phyloP scores from a whole-genome alignment of 208 protist species.

The Trypanosoma brucei region DNA sequence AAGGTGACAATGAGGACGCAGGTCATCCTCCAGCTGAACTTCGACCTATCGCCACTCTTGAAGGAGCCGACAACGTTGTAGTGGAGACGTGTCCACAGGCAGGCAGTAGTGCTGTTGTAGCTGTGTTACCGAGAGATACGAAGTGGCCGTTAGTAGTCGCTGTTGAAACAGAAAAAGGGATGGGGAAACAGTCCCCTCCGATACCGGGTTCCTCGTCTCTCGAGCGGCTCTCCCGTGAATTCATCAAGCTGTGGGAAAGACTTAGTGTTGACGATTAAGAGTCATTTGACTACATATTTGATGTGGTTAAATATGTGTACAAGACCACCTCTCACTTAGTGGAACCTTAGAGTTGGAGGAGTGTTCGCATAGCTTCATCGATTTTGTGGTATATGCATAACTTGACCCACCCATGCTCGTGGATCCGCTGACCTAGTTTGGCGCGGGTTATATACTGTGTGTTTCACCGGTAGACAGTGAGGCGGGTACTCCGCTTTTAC shows the following conservation, averaged over 20 bases:
- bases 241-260: constrained; percentile 10
- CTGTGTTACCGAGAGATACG: constrained; percentile 14
- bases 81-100: constrained; percentile 11
- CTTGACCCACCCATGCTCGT: too few species aligned
- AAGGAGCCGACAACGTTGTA: not conserved
- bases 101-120: constrained; percentile 11
- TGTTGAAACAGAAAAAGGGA: not conserved
- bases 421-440: too few species aligned
- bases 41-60: constrained; percentile 21
- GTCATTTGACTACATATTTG: not conserved
- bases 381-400: too few species aligned
- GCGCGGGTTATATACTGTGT: too few species aligned
- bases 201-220: constrained; percentile 22
- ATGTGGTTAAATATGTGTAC: not conserved
- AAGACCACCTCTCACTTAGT: too few species aligned
- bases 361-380: too few species aligned
- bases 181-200: constrained; percentile 6
- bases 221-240: constrained; percentile 12
- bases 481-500: too few species aligned
- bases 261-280: not conserved
- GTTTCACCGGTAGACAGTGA: too few species aligned
- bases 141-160: constrained; percentile 13
- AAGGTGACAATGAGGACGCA: not conserved
- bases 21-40: constrained; percentile 2
- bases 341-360: too few species aligned